A percentile compares a stretch with the other conserved stretches of the same genome.
Conservation (phyloP, 768 basidiomycete genomes). For the Pulveroboletus sp. region DNA sequence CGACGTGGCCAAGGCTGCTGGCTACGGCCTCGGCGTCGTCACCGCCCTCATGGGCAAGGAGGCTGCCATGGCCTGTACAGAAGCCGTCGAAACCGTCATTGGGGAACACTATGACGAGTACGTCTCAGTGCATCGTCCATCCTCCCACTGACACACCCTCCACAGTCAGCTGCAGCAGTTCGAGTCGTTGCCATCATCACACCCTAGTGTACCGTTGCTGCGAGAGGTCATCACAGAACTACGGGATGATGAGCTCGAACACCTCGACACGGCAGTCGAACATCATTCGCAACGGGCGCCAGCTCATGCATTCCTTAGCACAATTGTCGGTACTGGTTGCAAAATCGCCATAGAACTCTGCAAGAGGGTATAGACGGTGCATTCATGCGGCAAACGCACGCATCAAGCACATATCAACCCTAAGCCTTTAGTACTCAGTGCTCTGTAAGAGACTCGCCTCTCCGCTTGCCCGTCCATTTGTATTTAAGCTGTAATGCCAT, state of each 20-base stretch:
- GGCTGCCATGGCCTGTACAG: slow-evolving; percentile 97
- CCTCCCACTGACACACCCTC: slow-evolving; percentile 5
- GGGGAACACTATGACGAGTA: slow-evolving; percentile 99
- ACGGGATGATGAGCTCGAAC: slow-evolving; percentile 92
- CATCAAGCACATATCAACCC: background rate
- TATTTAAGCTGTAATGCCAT: slow-evolving; percentile 42
- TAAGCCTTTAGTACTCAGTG: slow-evolving; percentile 16
- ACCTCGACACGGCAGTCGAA: slow-evolving; percentile 87
- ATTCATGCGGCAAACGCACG: background rate
- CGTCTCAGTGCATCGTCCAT: slow-evolving; percentile 30
- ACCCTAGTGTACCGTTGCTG: slow-evolving; percentile 78
- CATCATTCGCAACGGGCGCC: slow-evolving; percentile 88
- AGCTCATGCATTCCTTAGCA: slow-evolving; percentile 86
- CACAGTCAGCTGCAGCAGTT: slow-evolving; percentile 74
- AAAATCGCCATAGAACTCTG: slow-evolving; percentile 88
- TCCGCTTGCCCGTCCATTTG: slow-evolving; percentile 53
- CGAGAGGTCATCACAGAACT: slow-evolving; percentile 76
- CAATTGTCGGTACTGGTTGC: slow-evolving; percentile 82
- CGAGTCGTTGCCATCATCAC: slow-evolving; percentile 56
- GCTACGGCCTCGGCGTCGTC: slow-evolving; percentile 80
- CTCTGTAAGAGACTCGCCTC: slow-evolving; percentile 39
- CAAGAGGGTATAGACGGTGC: slow-evolving; percentile 60
- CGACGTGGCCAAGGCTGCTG: slow-evolving; percentile 82
- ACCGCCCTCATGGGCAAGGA: slow-evolving; percentile 90
- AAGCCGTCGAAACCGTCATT: slow-evolving; percentile 96